Evolutionary conservation across 257 asterid genomes (phyloP).

Genomic region (Solanum ossicruentum): DNA sequence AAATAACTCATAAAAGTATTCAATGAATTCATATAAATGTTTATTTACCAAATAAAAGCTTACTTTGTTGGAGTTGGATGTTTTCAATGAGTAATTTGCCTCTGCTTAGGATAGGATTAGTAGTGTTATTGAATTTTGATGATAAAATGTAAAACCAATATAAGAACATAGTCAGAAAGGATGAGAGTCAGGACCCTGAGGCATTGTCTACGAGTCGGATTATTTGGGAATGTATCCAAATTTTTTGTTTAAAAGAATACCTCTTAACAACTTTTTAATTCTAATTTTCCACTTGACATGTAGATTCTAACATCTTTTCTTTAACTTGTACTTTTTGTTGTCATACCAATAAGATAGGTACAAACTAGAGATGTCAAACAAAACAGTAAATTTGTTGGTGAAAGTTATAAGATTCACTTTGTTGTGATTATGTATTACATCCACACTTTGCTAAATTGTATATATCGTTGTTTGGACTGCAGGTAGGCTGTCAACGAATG

Average conservation of each 20-base stretch:
- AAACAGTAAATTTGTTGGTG: not conserved
- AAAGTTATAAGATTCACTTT: not conserved
- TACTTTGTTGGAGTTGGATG: not conserved
- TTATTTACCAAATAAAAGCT: not conserved
- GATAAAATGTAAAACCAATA: not conserved
- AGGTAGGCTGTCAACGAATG: conserved; percentile 82
- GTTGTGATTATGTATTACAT: not conserved
- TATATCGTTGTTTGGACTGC: conserved; percentile 1
- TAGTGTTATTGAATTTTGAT: not conserved
- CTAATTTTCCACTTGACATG: not conserved
- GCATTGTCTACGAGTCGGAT: not conserved
- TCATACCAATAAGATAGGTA: not conserved
- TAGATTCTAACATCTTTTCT: not conserved
- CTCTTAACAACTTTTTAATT: not conserved
- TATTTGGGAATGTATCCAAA: not conserved
- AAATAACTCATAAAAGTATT: not conserved
- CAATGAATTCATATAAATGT: not conserved
- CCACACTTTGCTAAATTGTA: not conserved
- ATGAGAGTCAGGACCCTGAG: not conserved
- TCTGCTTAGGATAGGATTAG: not conserved
- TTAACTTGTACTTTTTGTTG: not conserved
- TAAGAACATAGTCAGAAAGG: not conserved
- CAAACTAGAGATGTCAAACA: not conserved
- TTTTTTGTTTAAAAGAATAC: not conserved
- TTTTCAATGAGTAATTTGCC: not conserved